phyloP scores from a whole-genome alignment of 2,329 filamentous ascomycete species.

The Colletotrichum ledebouriae region DNA sequence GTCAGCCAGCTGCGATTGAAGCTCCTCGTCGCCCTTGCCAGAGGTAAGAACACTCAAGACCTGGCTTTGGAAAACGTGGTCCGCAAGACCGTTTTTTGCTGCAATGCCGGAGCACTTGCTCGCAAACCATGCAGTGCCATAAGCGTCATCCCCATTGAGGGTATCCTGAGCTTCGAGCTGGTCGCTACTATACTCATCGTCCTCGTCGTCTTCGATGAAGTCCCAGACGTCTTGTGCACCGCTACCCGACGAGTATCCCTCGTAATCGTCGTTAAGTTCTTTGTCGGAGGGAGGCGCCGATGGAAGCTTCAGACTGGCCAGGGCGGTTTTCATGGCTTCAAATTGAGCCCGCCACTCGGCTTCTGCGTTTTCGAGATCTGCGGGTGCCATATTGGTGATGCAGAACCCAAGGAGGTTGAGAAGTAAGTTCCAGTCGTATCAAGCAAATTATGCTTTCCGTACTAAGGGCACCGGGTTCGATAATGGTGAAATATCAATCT shows the following conservation, averaged over 20 bases:
- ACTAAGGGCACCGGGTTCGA: not conserved
- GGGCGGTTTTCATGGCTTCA: conserved; percentile 85
- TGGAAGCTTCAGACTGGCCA: conserved; percentile 77
- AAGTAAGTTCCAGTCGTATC: too few relatives aligned
- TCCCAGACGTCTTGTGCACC: conserved; percentile 92
- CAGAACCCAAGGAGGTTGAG: not conserved
- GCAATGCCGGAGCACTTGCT: conserved; percentile 77
- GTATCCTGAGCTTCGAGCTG: conserved; percentile 53
- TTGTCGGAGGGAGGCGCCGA: conserved; percentile 57
- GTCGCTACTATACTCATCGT: conserved; percentile 74
- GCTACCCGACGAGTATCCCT: conserved; percentile 67
- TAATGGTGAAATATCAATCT: conserved; percentile 21
- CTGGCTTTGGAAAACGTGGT: conserved; percentile 81
- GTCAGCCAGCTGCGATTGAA: conserved; percentile 92
- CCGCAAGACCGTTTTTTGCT: conserved; percentile 74
- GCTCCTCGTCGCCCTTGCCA: conserved; percentile 79
- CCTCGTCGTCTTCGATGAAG: conserved; percentile 82
- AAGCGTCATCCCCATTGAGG: conserved; percentile 51
- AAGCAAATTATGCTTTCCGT: not conserved
- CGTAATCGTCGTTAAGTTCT: conserved; percentile 74
- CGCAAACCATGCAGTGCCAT: conserved; percentile 78
- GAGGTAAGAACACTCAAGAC: conserved; percentile 81
- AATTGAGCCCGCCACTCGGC: conserved; percentile 88
- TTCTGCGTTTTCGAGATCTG: conserved; percentile 57
- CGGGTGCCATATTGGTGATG: conserved; percentile 51